phyloP scores from a whole-genome alignment of 2,329 filamentous ascomycete species.

The Leptographium wingfieldii region DNA sequence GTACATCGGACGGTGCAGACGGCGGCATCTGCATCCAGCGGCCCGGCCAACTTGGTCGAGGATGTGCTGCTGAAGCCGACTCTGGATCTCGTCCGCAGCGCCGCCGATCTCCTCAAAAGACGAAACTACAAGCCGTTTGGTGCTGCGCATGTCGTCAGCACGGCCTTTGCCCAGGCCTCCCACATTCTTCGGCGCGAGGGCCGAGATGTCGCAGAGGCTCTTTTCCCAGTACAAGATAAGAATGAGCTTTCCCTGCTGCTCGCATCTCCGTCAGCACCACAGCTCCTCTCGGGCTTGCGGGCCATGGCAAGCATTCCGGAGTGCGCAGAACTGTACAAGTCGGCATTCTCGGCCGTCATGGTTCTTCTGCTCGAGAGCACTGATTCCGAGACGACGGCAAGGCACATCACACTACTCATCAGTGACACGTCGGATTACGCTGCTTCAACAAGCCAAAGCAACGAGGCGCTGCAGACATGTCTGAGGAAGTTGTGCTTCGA shows the following conservation, averaged over 20 bases:
- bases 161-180: constrained; percentile 27
- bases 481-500: constrained; percentile 28
- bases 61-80: constrained; percentile 16
- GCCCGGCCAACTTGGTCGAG: constrained; percentile 8
- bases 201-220: constrained; percentile 24
- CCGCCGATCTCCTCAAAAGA: constrained; percentile 30
- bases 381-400: constrained; percentile 18
- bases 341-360: constrained; percentile 21
- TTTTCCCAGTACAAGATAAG: constrained; percentile 37
- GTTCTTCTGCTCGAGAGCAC: constrained; percentile 24
- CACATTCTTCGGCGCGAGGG: constrained; percentile 25
- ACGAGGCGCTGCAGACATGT: constrained; percentile 32
- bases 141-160: constrained; percentile 33
- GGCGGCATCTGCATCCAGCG: constrained; percentile 9
- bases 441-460: constrained; percentile 22
- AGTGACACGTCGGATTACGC: constrained; percentile 27
- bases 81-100: constrained; percentile 18
- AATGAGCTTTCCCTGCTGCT: constrained; percentile 47
- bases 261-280: constrained; percentile 53
- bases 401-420: constrained; percentile 32
- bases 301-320: constrained; percentile 33
- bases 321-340: constrained; percentile 23
- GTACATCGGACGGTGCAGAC: constrained; percentile 20
- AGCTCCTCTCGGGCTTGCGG: constrained; percentile 54
- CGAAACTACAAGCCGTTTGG: constrained; percentile 47